A percentile compares a stretch with the other conserved stretches of the same genome.
Conservation (phyloP, 1,284 basidiomycete genomes). For the Wallemia mellicola region DNA sequence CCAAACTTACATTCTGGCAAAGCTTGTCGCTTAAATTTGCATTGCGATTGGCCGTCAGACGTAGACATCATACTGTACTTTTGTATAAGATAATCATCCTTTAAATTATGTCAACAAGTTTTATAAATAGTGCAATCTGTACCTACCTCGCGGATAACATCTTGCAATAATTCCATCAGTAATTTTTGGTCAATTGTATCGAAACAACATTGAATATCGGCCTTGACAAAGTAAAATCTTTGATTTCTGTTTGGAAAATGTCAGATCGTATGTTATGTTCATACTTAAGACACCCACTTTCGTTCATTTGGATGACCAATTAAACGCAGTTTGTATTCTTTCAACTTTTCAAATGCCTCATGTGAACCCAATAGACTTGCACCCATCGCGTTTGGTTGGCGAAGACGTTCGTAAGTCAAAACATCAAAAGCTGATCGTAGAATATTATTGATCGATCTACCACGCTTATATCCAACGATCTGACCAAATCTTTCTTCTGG, state of each 20-base stretch:
- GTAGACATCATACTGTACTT: conserved; percentile 30
- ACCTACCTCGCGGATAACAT: no score
- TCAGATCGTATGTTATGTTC: no score
- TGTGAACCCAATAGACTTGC: conserved; percentile 55
- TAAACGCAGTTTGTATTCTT: conserved; percentile 32
- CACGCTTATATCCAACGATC: conserved; percentile 5
- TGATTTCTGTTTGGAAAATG: no score
- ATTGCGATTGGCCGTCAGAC: conserved; percentile 23
- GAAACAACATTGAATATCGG: conserved; percentile 84
- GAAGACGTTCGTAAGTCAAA: conserved; percentile 55
- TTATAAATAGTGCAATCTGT: no score
- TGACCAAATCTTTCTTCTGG: not conserved
- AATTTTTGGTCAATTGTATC: conserved; percentile 81
- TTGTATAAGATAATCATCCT: conserved; percentile 23
- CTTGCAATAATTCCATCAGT: no score
- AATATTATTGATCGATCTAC: conserved; percentile 53
- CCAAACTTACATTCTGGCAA: conserved; percentile 33
- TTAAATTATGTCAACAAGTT: conserved; percentile 39
- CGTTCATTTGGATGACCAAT: conserved; percentile 21
- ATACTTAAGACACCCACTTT: no score
- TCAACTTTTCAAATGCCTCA: conserved; percentile 44
- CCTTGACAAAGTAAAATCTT: conserved; percentile 73
- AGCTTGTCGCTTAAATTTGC: conserved; percentile 30
- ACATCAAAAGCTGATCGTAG: conserved; percentile 56
- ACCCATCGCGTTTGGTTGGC: conserved; percentile 33